Percentiles rank a stretch among this genome's conserved stretches.
These are phyloP conservation scores for Colletotrichum echinochloae DNA, from an alignment of 2,329 filamentous ascomycete genomes.

Conservation along the genomic window DNA sequence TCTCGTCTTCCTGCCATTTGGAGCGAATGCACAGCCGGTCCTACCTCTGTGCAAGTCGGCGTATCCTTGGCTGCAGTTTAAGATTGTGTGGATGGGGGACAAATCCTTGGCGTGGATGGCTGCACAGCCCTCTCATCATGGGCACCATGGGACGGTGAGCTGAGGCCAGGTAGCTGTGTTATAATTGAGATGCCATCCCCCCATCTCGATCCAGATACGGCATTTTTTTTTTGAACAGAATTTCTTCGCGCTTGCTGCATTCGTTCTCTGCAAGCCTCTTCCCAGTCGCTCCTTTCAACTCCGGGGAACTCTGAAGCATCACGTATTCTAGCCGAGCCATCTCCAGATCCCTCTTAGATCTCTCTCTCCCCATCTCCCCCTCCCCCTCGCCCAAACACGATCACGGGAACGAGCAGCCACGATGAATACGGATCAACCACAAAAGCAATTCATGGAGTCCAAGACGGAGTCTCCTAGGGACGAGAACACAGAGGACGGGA, in stretches of 20 bases:
- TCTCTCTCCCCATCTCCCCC: background rate
- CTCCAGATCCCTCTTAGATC: background rate
- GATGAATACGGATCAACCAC: slow-evolving; percentile 15
- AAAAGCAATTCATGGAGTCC: slow-evolving; percentile 11
- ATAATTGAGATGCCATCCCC: slow-evolving; percentile 15
- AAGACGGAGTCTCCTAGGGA: slow-evolving; percentile 1
- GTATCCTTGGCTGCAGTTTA: slow-evolving; percentile 6
- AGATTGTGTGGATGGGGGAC: slow-evolving; percentile 18
- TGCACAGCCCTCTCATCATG: slow-evolving; percentile 22
- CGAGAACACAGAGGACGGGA: background rate
- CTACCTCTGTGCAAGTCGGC: background rate
- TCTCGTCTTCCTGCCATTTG: background rate
- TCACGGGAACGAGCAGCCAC: background rate
- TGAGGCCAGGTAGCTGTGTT: slow-evolving; percentile 14
- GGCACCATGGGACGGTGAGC: background rate
- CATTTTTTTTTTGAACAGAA: background rate
- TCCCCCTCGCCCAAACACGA: background rate
- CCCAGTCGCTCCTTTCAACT: slow-evolving; percentile 1
- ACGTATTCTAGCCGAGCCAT: background rate
- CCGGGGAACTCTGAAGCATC: background rate
- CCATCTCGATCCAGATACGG: background rate
- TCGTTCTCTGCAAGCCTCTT: background rate
- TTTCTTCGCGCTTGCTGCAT: background rate
- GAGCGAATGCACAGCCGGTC: background rate
- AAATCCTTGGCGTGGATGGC: slow-evolving; percentile 17